These are phyloP conservation scores for Arthrobotrys musiformis DNA, from an alignment of 2,329 filamentous ascomycete species.

Conservation along the genomic window DNA sequence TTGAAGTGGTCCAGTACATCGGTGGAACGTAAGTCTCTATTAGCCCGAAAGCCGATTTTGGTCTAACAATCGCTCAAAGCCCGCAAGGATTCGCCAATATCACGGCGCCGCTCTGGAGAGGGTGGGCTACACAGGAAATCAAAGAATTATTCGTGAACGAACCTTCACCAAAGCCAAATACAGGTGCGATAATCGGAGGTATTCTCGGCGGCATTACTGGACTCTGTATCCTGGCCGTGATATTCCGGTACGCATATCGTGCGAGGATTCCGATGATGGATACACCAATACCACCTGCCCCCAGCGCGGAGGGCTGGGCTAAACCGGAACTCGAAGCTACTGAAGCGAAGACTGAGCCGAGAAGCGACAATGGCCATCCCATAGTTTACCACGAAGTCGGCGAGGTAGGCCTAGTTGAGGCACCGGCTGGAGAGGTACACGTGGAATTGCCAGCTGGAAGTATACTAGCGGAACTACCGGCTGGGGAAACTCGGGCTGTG, in stretches of 20 bases:
- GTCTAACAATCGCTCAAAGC: constrained; percentile 5
- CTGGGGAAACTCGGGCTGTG: no score
- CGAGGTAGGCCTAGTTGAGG: no score
- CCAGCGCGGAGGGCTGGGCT: constrained; percentile 21
- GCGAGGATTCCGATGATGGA: constrained; percentile 20
- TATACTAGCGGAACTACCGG: no score
- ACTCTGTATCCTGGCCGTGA: constrained; percentile 1
- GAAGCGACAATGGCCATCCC: no score
- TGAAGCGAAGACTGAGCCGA: no score
- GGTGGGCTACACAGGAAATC: constrained; percentile 26
- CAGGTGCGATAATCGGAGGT: constrained; percentile 27
- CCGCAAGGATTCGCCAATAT: constrained; percentile 15
- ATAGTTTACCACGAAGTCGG: no score
- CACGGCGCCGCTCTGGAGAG: not conserved
- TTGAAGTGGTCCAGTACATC: constrained; percentile 33
- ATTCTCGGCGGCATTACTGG: constrained; percentile 26
- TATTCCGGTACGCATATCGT: constrained; percentile 7
- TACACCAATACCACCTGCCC: constrained; percentile 17
- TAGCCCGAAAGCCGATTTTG: not conserved
- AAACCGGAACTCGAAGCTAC: constrained; percentile 43
- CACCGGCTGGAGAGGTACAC: no score
- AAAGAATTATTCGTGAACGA: constrained; percentile 11
- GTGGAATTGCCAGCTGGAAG: no score
- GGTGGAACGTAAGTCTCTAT: constrained; percentile 32
- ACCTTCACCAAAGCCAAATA: not conserved